Percentiles rank a stretch among this genome's conserved stretches.
Conservation (phyloP, 1,284 basidiomycete species). For the Cystobasidium sp. region DNA sequence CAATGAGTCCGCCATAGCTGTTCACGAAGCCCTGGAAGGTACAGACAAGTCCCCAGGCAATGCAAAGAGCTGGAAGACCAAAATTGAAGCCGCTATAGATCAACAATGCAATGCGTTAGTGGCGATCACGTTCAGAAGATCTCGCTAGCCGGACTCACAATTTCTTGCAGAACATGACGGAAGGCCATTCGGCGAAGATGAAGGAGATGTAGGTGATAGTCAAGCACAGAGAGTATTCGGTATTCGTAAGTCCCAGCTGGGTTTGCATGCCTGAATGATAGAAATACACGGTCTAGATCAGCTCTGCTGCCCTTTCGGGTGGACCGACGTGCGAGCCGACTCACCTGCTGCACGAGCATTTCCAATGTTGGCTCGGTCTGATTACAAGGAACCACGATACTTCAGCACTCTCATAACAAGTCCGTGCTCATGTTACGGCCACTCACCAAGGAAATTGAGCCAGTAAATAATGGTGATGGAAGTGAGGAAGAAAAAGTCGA, state of each 20-base stretch:
- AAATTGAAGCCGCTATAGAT: constrained; percentile 19
- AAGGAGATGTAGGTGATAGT: constrained; percentile 66
- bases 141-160: neutral
- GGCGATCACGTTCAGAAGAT: neutral
- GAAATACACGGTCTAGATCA: constrained; percentile 58
- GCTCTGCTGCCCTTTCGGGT: neutral
- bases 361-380: constrained; percentile 42
- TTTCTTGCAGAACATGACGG: constrained; percentile 33
- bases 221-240: constrained; percentile 64
- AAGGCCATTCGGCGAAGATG: constrained; percentile 64
- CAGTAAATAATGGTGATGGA: constrained; percentile 39
- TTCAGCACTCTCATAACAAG: neutral
- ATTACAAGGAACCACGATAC: neutral
- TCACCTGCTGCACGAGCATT: constrained; percentile 35
- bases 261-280: constrained; percentile 60
- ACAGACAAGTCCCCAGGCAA: constrained; percentile 37
- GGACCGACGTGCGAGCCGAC: constrained; percentile 47
- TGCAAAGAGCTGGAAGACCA: constrained; percentile 24
- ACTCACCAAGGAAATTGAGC: constrained; percentile 40
- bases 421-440: neutral
- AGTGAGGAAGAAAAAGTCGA: constrained; percentile 35
- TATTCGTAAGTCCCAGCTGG: constrained; percentile 62
- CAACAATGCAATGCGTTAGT: neutral
- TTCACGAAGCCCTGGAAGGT: constrained; percentile 61
- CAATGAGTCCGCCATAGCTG: constrained; percentile 64